A percentile compares a stretch with the other conserved stretches of the same genome.
These are phyloP conservation scores for Theobroma grandiflorum DNA, from an alignment of 441 rosid genomes.

Conservation along the genomic window DNA sequence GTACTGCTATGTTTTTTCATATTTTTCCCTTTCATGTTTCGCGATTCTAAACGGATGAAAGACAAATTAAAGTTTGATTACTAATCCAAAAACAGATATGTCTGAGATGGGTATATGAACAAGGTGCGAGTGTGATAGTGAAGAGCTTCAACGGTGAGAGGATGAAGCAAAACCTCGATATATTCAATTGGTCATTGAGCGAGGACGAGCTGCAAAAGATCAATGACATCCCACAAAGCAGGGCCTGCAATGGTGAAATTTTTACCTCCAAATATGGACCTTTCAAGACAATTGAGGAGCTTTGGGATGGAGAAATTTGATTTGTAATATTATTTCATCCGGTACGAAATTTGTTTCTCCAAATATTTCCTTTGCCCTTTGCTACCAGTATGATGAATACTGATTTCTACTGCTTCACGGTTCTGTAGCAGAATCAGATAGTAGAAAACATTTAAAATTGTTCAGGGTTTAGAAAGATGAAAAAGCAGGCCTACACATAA, in stretches of 20 bases:
- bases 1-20: not conserved
- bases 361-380: too few species aligned
- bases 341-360: too few species aligned
- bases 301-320: constrained; percentile 66
- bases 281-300: constrained; percentile 48
- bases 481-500: too few species aligned
- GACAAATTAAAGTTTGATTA: not conserved
- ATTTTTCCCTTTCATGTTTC: not conserved
- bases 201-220: constrained; percentile 51
- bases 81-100: constrained; percentile 42
- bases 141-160: constrained; percentile 63
- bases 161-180: constrained; percentile 58
- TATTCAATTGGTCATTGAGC: constrained; percentile 53
- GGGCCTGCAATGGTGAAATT: constrained; percentile 43
- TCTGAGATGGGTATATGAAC: constrained; percentile 60
- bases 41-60: not conserved
- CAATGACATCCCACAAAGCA: constrained; percentile 48
- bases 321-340: not conserved
- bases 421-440: too few species aligned
- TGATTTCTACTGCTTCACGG: too few species aligned
- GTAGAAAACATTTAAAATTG: too few species aligned
- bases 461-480: too few species aligned
- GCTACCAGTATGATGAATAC: too few species aligned
- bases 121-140: constrained; percentile 46
- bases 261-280: constrained; percentile 52